phyloP scores from a whole-genome alignment of 2,329 filamentous ascomycete genomes.

The Xylariales sp. region DNA sequence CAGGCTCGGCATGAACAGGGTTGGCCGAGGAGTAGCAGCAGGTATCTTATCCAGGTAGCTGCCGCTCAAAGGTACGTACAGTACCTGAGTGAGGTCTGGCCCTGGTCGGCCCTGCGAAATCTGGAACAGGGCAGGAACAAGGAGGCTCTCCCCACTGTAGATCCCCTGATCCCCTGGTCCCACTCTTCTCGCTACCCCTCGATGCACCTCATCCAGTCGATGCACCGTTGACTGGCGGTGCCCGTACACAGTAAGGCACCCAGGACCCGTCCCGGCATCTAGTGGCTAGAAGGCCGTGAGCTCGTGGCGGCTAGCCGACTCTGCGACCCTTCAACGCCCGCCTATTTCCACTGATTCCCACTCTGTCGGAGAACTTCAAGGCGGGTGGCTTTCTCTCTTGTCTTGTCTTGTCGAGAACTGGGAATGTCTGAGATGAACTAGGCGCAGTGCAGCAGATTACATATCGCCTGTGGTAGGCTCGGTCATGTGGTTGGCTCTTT shows the following conservation, averaged over 20 bases:
- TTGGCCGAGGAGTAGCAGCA: background rate
- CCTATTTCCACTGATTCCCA: constrained; percentile 1
- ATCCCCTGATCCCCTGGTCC: constrained; percentile 3
- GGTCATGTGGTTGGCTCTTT: no score
- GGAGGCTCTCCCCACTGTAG: constrained; percentile 5
- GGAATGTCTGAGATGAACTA: background rate
- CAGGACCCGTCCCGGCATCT: background rate
- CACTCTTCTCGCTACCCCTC: constrained; percentile 2
- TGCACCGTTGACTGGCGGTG: constrained; percentile 5
- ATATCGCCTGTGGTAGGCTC: background rate
- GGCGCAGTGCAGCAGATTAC: constrained; percentile 8
- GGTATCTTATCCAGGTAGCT: no score
- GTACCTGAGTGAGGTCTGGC: background rate
- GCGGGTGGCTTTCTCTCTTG: background rate
- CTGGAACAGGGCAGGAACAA: constrained; percentile 11
- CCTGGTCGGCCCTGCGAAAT: background rate
- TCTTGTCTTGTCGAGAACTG: background rate
- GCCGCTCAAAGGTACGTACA: constrained; percentile 2
- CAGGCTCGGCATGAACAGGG: background rate
- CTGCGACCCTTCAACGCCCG: constrained; percentile 1
- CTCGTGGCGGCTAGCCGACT: constrained; percentile 9
- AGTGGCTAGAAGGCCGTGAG: constrained; percentile 6
- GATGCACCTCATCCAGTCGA: constrained; percentile 10
- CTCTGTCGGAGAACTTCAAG: background rate
- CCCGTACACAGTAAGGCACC: constrained; percentile 9